These are phyloP conservation scores for Penicillium malachiteum DNA, from an alignment of 495 filamentous ascomycete species.

Conservation along the genomic window DNA sequence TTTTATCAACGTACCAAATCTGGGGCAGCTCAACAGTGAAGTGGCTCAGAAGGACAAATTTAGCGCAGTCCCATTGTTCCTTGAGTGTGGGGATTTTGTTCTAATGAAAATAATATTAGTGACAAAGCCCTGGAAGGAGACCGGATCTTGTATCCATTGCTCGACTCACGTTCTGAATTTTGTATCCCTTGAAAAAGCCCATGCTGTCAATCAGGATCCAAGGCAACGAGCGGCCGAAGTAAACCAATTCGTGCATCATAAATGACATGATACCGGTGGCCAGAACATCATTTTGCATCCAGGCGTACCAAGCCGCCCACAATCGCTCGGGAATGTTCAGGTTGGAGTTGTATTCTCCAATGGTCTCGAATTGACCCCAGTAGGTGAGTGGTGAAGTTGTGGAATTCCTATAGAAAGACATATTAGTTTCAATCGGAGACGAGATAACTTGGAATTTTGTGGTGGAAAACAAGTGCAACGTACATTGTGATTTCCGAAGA, in stretches of 20 bases:
- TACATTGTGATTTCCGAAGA: conserved; percentile 1
- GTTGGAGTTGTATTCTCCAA: conserved; percentile 82
- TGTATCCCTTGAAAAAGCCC: conserved; percentile 85
- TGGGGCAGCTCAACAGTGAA: conserved; percentile 97
- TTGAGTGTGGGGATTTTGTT: conserved; percentile 84
- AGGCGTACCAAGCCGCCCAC: conserved; percentile 97
- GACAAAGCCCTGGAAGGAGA: not conserved
- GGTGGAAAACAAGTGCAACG: not conserved
- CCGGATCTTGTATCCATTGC: too few species aligned
- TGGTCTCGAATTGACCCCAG: conserved; percentile 80
- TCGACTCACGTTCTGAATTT: conserved; percentile 78
- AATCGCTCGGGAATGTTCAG: conserved; percentile 80
- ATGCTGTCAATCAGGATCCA: conserved; percentile 92
- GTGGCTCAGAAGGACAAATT: conserved; percentile 85
- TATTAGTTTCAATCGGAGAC: not conserved
- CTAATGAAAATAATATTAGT: conserved; percentile 37
- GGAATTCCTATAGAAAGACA: conserved; percentile 47
- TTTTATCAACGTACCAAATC: conserved; percentile 71
- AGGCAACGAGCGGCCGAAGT: conserved; percentile 88
- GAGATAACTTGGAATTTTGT: not conserved
- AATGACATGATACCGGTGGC: conserved; percentile 98
- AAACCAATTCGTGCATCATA: conserved; percentile 87
- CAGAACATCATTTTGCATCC: conserved; percentile 95
- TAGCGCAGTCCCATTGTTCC: conserved; percentile 94
- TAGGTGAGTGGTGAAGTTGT: conserved; percentile 63